These are phyloP conservation scores for Nicotiana attenuata DNA, from an alignment of 257 asterid species.

Conservation along the genomic window DNA sequence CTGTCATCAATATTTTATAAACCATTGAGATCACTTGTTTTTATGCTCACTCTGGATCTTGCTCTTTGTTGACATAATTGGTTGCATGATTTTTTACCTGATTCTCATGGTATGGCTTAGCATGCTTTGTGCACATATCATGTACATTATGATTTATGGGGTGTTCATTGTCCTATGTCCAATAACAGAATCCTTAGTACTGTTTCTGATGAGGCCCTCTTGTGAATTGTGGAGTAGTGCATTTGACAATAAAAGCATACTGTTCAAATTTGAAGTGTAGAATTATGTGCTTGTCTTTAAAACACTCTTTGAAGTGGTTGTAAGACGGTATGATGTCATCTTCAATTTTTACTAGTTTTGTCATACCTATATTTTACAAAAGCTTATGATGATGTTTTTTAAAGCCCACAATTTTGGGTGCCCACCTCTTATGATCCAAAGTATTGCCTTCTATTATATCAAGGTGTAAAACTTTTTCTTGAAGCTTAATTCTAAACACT, in stretches of 20 bases:
- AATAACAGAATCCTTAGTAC: conserved; percentile 15
- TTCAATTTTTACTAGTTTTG: neutral
- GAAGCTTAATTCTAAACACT: conserved; percentile 12
- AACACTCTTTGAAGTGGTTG: neutral
- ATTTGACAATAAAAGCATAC: neutral
- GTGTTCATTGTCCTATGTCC: conserved; percentile 8
- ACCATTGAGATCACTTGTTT: neutral
- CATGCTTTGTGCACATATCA: conserved; percentile 20
- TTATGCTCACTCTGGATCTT: neutral
- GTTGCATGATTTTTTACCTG: neutral
- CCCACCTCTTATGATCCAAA: neutral
- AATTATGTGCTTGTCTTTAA: neutral
- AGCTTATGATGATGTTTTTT: neutral
- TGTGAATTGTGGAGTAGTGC: neutral
- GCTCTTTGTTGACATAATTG: neutral
- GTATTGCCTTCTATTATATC: neutral
- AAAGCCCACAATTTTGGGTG: neutral
- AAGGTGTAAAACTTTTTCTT: neutral
- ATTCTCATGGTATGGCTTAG: neutral
- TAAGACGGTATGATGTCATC: neutral
- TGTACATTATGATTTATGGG: neutral
- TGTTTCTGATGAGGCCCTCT: neutral
- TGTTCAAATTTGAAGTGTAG: neutral
- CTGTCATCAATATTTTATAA: neutral
- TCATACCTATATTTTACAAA: neutral